phyloP scores from a whole-genome alignment of 2,329 filamentous ascomycete species.

The Calonectria hawksworthii region DNA sequence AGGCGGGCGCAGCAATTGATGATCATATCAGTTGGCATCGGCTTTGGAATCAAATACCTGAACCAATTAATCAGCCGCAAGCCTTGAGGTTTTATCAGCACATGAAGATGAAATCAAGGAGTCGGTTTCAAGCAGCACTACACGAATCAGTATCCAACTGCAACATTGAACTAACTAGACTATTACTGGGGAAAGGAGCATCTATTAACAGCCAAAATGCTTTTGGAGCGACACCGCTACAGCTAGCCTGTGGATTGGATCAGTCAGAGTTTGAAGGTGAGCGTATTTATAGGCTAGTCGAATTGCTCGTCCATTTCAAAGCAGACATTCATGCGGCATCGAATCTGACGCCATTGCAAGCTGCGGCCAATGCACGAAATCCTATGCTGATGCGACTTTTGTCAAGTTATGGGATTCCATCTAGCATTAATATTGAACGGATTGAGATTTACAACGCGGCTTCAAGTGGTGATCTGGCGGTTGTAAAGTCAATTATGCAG shows the following conservation, averaged over 20 bases:
- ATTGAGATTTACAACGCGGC: not conserved
- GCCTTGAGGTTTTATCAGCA: not conserved
- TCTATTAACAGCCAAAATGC: not conserved
- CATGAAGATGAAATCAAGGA: not conserved
- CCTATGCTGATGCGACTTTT: not conserved
- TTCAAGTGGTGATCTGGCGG: not conserved
- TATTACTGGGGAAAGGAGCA: not conserved
- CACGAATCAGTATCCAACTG: slow-evolving; percentile 3
- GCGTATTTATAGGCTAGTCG: not conserved
- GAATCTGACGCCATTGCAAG: not conserved
- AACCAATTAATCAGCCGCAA: not conserved
- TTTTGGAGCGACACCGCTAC: not conserved
- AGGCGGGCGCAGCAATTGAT: not conserved
- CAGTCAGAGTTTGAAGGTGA: not conserved
- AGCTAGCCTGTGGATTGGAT: not conserved
- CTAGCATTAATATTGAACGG: not conserved
- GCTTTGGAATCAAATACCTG: not conserved
- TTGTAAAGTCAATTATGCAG: not conserved
- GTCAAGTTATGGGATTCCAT: not conserved
- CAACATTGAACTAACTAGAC: not conserved
- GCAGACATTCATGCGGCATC: not conserved
- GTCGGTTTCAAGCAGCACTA: not conserved
- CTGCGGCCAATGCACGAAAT: not conserved
- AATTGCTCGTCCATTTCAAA: not conserved
- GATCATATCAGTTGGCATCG: not conserved